Percentiles rank a stretch among this genome's conserved stretches.
These are phyloP conservation scores for Tetrapyrgos nigripes DNA, from an alignment of 1,284 basidiomycete species.

Conservation along the genomic window DNA sequence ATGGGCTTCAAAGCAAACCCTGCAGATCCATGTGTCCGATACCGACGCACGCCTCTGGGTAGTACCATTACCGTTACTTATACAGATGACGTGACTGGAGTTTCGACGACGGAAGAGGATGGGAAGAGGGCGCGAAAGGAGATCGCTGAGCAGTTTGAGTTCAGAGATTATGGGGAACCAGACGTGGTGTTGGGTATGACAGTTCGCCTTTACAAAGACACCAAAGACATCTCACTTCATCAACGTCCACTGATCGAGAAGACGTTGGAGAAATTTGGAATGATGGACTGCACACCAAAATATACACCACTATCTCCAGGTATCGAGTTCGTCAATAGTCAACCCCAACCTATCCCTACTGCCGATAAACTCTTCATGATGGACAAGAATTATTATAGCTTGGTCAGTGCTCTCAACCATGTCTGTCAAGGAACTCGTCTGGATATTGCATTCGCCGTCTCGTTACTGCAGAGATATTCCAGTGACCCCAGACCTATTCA, in stretches of 20 bases:
- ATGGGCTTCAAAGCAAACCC: too few relatives aligned
- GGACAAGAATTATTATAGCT: background rate
- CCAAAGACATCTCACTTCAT: background rate
- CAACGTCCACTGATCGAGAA: conserved; percentile 2
- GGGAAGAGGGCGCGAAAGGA: too few relatives aligned
- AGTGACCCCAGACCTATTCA: background rate
- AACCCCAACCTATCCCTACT: background rate
- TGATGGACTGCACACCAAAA: conserved; percentile 1
- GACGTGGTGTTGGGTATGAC: too few relatives aligned
- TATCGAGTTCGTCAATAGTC: background rate
- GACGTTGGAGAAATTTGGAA: background rate
- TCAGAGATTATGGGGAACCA: too few relatives aligned
- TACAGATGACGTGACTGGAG: too few relatives aligned
- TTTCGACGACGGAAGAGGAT: too few relatives aligned
- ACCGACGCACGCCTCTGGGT: too few relatives aligned
- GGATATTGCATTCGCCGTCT: background rate
- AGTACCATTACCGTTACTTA: too few relatives aligned
- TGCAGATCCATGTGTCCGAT: too few relatives aligned
- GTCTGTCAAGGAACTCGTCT: conserved; percentile 1
- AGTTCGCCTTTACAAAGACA: too few relatives aligned
- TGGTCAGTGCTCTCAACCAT: background rate
- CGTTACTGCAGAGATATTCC: background rate
- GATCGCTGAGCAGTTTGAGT: too few relatives aligned
- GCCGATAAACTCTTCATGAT: background rate
- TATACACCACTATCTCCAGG: conserved; percentile 20